phyloP scores from a whole-genome alignment of 2,329 filamentous ascomycete species.

The Geosmithia putterillii region DNA sequence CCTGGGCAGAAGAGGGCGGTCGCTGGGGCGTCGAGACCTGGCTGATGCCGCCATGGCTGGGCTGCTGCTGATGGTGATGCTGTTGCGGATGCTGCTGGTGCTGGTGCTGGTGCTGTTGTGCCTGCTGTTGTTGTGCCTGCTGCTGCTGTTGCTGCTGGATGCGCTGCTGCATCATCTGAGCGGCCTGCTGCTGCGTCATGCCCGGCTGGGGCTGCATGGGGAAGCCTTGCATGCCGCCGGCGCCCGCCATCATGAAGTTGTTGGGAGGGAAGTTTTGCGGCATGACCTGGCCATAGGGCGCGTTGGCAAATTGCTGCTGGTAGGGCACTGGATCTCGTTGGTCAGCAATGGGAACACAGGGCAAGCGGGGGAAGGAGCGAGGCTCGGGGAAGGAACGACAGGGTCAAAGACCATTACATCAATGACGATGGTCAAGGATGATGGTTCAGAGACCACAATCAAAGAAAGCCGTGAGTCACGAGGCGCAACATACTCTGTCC shows the following conservation, averaged over 20 bases:
- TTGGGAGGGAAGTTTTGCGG: slow-evolving; percentile 37
- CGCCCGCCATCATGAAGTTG: slow-evolving; percentile 33
- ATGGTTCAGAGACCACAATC: too few species aligned
- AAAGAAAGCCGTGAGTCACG: not conserved
- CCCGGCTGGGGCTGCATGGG: slow-evolving; percentile 38
- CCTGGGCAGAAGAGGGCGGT: slow-evolving; percentile 18
- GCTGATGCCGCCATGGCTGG: slow-evolving; percentile 12
- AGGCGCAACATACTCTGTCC: slow-evolving; percentile 40
- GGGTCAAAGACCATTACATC: too few species aligned
- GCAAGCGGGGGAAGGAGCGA: not conserved
- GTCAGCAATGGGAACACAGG: not conserved
- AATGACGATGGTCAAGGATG: too few species aligned
- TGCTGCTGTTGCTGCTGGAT: slow-evolving; percentile 13
- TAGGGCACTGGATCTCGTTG: slow-evolving; percentile 34
- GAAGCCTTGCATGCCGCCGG: slow-evolving; percentile 38
- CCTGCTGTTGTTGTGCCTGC: slow-evolving; percentile 8
- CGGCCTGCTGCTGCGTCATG: slow-evolving; percentile 33
- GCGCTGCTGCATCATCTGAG: slow-evolving; percentile 30
- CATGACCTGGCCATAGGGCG: slow-evolving; percentile 42
- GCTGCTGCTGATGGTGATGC: slow-evolving; percentile 10
- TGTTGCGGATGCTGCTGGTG: slow-evolving; percentile 11
- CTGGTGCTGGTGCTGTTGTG: slow-evolving; percentile 14
- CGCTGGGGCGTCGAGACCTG: slow-evolving; percentile 19
- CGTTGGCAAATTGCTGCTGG: slow-evolving; percentile 43
- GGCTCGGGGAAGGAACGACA: not conserved